These are phyloP conservation scores for Pisolithus marmoratus DNA, from an alignment of 768 basidiomycete genomes.

Conservation along the genomic window DNA sequence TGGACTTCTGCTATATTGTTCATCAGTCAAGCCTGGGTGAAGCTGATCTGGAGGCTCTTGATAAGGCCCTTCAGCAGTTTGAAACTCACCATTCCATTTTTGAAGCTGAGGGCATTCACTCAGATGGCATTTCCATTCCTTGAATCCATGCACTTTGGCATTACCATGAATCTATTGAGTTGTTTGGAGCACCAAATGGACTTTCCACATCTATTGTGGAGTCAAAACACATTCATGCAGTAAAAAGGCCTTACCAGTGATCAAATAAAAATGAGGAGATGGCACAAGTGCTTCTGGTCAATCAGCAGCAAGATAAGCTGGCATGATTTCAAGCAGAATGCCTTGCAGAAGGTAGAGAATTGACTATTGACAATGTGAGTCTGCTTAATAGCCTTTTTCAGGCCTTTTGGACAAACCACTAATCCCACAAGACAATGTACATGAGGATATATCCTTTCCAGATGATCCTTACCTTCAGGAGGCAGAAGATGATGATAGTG, in stretches of 20 bases:
- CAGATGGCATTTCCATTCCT: conserved; percentile 8
- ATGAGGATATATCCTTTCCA: not conserved
- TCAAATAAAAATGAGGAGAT: conserved; percentile 17
- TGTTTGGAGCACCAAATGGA: conserved; percentile 17
- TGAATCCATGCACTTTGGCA: conserved; percentile 14
- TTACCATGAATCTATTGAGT: conserved; percentile 10
- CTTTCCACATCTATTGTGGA: conserved; percentile 22
- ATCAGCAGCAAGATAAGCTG: not conserved
- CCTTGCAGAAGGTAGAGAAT: not conserved
- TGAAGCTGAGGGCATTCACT: not conserved
- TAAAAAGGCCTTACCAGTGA: conserved; percentile 19
- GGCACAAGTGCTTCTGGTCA: conserved; percentile 4
- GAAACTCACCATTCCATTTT: not conserved
- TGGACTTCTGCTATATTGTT: conserved; percentile 28
- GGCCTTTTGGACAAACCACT: not conserved
- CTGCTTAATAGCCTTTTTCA: not conserved
- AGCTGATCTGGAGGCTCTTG: not conserved
- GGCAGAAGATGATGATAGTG: not conserved
- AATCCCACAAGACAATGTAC: not conserved
- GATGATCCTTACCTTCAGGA: not conserved
- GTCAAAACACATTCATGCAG: conserved; percentile 21
- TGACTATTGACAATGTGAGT: not conserved
- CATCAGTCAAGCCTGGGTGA: not conserved
- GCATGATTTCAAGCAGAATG: not conserved
- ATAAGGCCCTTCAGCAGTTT: not conserved